Percentiles rank a stretch among this genome's conserved stretches.
Evolutionary conservation across 352 stramenopile genomes (phyloP).

Genomic region (Phytophthora pini): DNA sequence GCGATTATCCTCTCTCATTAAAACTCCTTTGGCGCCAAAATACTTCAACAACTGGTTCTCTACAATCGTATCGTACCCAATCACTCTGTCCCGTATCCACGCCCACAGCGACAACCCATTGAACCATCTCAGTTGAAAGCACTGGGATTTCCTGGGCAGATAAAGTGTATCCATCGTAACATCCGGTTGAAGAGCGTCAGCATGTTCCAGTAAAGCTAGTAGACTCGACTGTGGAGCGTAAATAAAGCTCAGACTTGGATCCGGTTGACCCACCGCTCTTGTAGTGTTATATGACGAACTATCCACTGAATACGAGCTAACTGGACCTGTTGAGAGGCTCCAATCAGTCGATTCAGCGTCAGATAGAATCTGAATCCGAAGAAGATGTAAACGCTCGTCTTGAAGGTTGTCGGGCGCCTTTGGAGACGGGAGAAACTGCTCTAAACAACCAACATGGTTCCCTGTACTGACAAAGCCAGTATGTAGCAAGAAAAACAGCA

Average conservation of each 20-base stretch:
- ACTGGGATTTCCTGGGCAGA: slow-evolving; percentile 46
- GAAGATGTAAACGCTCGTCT: slow-evolving; percentile 32
- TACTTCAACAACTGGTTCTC: slow-evolving; percentile 91
- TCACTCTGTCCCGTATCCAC: slow-evolving; percentile 44
- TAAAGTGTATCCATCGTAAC: slow-evolving; percentile 49
- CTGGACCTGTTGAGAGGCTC: slow-evolving; percentile 17
- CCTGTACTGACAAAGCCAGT: slow-evolving; percentile 53
- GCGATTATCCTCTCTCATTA: slow-evolving; percentile 70
- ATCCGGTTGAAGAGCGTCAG: slow-evolving; percentile 29
- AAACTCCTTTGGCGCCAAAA: slow-evolving; percentile 60
- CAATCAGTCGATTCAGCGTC: slow-evolving; percentile 17
- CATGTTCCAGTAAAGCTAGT: slow-evolving; percentile 65
- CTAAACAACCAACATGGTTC: slow-evolving; percentile 42
- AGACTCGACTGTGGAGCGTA: slow-evolving; percentile 74
- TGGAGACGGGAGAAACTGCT: slow-evolving; percentile 31
- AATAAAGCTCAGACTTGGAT: slow-evolving; percentile 55
- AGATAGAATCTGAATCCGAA: slow-evolving; percentile 49
- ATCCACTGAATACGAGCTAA: slow-evolving; percentile 11
- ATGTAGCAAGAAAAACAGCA: slow-evolving; percentile 60
- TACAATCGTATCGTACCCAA: slow-evolving; percentile 93
- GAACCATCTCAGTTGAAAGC: slow-evolving; percentile 60
- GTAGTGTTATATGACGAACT: neutral
- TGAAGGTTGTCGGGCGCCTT: slow-evolving; percentile 6
- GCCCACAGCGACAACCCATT: slow-evolving; percentile 48
- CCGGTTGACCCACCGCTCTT: neutral